Evolutionary conservation across 116 monocot species (phyloP).

Genomic region (Iris pallida): DNA sequence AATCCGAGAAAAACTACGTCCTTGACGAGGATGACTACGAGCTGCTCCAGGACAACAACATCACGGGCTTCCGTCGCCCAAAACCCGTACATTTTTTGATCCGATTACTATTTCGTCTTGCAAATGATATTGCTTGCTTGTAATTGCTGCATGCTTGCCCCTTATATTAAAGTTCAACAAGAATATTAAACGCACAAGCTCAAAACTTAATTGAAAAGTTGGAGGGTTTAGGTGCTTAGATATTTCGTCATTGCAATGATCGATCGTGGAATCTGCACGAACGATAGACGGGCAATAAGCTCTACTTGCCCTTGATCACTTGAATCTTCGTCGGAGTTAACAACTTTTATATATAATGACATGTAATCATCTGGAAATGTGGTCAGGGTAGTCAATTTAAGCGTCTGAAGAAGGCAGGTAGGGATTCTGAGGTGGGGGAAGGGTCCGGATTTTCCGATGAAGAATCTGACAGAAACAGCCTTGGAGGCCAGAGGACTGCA

Average conservation of each 20-base stretch:
- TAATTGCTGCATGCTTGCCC: background rate
- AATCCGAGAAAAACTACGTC: constrained; percentile 70
- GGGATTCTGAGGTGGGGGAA: constrained; percentile 46
- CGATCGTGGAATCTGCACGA: too few relatives aligned
- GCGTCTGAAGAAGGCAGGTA: constrained; percentile 91
- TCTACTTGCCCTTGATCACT: too few relatives aligned
- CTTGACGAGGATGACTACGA: constrained; percentile 98
- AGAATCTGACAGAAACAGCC: constrained; percentile 43
- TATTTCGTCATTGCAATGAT: too few relatives aligned
- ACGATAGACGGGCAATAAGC: too few relatives aligned
- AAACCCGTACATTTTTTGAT: constrained; percentile 37
- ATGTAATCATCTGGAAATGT: constrained; percentile 4
- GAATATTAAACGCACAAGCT: too few relatives aligned
- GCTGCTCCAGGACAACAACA: constrained; percentile 89
- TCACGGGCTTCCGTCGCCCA: constrained; percentile 59
- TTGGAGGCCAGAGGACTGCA: constrained; percentile 46
- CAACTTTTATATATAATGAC: too few relatives aligned
- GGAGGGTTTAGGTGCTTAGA: too few relatives aligned
- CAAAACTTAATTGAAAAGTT: too few relatives aligned
- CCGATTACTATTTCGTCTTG: background rate
- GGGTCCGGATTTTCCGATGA: constrained; percentile 77
- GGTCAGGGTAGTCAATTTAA: constrained; percentile 75
- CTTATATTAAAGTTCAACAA: background rate
- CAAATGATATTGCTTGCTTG: too few relatives aligned
- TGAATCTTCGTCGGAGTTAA: too few relatives aligned